Evolutionary conservation across 2,329 filamentous ascomycete species (phyloP), one percentile per base, ranked within the genome.

Genomic region (Clonostachys solani): DNA sequence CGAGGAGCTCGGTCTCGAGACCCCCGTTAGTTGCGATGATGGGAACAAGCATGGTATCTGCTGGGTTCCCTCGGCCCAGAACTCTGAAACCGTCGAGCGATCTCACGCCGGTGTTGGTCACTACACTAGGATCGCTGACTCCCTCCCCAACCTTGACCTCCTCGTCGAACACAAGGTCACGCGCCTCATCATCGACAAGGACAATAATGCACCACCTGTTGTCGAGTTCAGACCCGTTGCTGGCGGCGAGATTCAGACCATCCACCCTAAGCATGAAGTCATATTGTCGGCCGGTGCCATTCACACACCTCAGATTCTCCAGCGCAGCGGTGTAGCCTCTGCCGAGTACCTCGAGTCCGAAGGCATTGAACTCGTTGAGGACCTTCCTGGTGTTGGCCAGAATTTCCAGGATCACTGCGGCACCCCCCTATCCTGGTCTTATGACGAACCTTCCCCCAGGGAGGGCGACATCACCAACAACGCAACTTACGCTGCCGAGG

Each of bases 341-440:
- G 60, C 59, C 1, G 57, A 60, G 1, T 67, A 73, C 17, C 64
- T 81, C 3, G 45, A 65, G 5, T 56, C 62, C n/a, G 65, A 73
- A 45, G 57, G 68, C 15, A 80, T 80, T 35, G 56, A 65, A 0
- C 53, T 75, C 2, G 49, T 80, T 2, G 64, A 65, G 5, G 66
- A 75, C 38, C 65, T 74, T 1, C 77, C 78, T 0, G 80, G 78
- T 36, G 79, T 85, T 13, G 81, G 81, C 40, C 72, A 66, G 16
- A 82, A 83, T 59, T 66, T 84, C 23, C 71, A 80, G 56, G 79
- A 84, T 56, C 75, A 76, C 13, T 75, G 75, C 53, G 77, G 55
- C 37, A 35, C 53, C 17, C 37, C 44, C 12, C 49, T 57, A 6
- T 15, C 50, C n/a, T 52, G 33, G 33, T 51, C 47, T 6, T 52